phyloP scores from a whole-genome alignment of 495 filamentous ascomycete species.

The Chlorociboria aeruginascens region DNA sequence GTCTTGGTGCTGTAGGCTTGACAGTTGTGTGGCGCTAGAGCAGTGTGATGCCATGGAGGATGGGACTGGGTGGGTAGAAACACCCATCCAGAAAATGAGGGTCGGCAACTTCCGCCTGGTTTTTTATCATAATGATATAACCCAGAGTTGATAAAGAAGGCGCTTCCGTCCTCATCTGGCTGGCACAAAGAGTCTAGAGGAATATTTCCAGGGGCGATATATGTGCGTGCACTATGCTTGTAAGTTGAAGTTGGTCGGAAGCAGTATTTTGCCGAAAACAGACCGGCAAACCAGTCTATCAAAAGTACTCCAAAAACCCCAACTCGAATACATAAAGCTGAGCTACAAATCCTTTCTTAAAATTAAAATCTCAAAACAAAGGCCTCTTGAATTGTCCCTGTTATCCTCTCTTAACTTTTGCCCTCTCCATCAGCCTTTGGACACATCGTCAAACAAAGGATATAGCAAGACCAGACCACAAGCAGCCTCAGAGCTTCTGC shows the following conservation, averaged over 20 bases:
- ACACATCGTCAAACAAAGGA: constrained; percentile 15
- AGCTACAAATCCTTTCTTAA: constrained; percentile 13
- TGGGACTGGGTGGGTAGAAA: neutral
- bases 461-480: constrained; percentile 1
- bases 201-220: no score
- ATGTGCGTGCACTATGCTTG: no score
- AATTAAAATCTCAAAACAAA: constrained; percentile 15
- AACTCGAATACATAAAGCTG: constrained; percentile 17
- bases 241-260: constrained; percentile 1
- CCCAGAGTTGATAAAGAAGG: no score
- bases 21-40: constrained; percentile 1
- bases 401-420: neutral
- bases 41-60: neutral
- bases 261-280: constrained; percentile 16
- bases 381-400: neutral
- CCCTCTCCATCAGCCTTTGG: constrained; percentile 6
- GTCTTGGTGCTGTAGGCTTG: constrained; percentile 2
- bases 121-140: no score
- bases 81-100: neutral
- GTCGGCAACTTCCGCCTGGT: no score
- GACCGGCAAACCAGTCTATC: neutral
- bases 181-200: no score
- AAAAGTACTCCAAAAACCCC: constrained; percentile 1
- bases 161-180: no score
- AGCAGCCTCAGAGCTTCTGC: constrained; percentile 12